Percentiles rank a stretch among this genome's conserved stretches.
Conservation (phyloP, 2,329 filamentous ascomycete genomes). For the Aureobasidium sp. region DNA sequence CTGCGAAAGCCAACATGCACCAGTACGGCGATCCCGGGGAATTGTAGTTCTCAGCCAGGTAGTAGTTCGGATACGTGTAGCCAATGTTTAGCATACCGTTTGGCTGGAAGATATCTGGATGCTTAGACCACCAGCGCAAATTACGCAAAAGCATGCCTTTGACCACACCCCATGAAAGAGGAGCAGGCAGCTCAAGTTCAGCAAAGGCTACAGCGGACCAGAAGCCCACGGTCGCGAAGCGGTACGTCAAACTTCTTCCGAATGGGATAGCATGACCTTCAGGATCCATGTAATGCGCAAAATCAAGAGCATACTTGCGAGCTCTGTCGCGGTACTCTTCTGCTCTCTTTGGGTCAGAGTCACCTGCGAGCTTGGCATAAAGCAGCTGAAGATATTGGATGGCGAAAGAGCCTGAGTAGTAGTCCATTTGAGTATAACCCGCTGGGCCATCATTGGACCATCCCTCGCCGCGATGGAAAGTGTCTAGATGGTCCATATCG, state of each 20-base stretch:
- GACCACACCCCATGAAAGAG: constrained; percentile 70
- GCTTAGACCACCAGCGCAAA: constrained; percentile 72
- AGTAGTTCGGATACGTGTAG: constrained; percentile 74
- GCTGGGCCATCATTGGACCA: constrained; percentile 76
- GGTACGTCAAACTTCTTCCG: constrained; percentile 69
- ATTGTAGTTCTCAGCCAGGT: constrained; percentile 78
- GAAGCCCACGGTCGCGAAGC: constrained; percentile 81
- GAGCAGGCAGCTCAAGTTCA: constrained; percentile 63
- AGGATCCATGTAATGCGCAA: constrained; percentile 69
- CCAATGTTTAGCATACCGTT: constrained; percentile 70
- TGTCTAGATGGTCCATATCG: constrained; percentile 71
- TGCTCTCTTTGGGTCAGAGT: constrained; percentile 57
- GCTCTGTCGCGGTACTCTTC: constrained; percentile 65
- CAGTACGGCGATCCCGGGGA: constrained; percentile 67
- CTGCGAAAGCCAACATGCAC: constrained; percentile 72
- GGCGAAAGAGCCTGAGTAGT: constrained; percentile 75
- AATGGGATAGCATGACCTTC: constrained; percentile 68
- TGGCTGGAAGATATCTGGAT: constrained; percentile 65
- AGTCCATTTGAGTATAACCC: constrained; percentile 77
- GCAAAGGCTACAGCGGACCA: constrained; percentile 74
- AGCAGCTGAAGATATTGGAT: constrained; percentile 75
- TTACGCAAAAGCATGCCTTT: constrained; percentile 70
- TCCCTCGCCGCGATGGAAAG: constrained; percentile 72
- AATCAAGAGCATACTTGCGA: constrained; percentile 59
- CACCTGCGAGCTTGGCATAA: constrained; percentile 64